Percentiles rank a stretch among this genome's conserved stretches.
Evolutionary conservation across 306 rosid species (phyloP).

Genomic region (Lathyrus oleraceus): DNA sequence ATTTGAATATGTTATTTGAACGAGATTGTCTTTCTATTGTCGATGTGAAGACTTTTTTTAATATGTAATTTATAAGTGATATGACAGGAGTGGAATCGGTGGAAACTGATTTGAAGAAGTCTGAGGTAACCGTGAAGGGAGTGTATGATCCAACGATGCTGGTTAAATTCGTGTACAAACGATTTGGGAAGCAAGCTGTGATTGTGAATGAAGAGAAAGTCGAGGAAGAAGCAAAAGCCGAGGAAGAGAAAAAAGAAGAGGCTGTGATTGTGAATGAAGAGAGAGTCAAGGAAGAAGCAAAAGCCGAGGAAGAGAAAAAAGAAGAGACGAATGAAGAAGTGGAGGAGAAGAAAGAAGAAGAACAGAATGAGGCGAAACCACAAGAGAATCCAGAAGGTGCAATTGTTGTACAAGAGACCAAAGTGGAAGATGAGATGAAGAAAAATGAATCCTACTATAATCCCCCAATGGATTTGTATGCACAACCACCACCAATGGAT

Average conservation of each 20-base stretch:
- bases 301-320: slow-evolving; percentile 3
- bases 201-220: slow-evolving; percentile 51
- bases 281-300: neutral
- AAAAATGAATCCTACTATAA: slow-evolving; percentile 43
- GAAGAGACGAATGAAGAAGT: slow-evolving; percentile 13
- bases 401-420: slow-evolving; percentile 41
- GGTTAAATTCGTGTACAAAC: slow-evolving; percentile 60
- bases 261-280: too few species aligned
- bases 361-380: neutral
- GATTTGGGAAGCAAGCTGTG: slow-evolving; percentile 66
- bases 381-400: neutral
- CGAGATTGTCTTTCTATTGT: too few species aligned
- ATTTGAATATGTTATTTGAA: too few species aligned
- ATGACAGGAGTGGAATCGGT: slow-evolving; percentile 78
- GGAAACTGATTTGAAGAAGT: slow-evolving; percentile 71
- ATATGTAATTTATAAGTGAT: neutral
- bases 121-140: slow-evolving; percentile 74
- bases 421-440: slow-evolving; percentile 54
- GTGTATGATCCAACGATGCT: slow-evolving; percentile 61
- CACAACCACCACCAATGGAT: neutral
- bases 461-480: slow-evolving; percentile 61
- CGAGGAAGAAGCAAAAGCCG: slow-evolving; percentile 40
- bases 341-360: slow-evolving; percentile 18
- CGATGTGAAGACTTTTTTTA: too few species aligned
- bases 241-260: slow-evolving; percentile 37